These are phyloP conservation scores for Gymnopilus dilepis DNA, from an alignment of 768 basidiomycete genomes.

Conservation along the genomic window DNA sequence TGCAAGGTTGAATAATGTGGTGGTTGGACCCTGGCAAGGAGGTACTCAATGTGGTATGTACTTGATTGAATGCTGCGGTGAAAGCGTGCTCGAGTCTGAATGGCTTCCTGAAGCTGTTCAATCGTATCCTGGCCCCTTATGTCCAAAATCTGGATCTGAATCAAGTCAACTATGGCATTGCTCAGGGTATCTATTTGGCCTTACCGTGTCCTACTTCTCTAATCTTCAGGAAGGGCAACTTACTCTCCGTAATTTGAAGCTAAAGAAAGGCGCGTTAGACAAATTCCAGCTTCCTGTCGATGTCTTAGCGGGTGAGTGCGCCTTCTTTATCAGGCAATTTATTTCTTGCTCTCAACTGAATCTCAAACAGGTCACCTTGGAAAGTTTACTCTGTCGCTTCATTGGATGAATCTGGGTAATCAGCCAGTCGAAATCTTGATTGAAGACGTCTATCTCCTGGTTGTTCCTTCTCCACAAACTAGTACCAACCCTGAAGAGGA, in stretches of 20 bases:
- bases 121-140: slow-evolving; percentile 92
- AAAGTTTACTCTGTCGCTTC: slow-evolving; percentile 82
- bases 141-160: slow-evolving; percentile 95
- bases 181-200: slow-evolving; percentile 58
- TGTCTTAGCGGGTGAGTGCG: slow-evolving; percentile 81
- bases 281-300: slow-evolving; percentile 96
- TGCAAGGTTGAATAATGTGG: slow-evolving; percentile 58
- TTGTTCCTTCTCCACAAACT: slow-evolving; percentile 77
- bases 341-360: not conserved
- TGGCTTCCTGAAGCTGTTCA: slow-evolving; percentile 66
- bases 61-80: not conserved
- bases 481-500: slow-evolving; percentile 83
- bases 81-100: not conserved
- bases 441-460: slow-evolving; percentile 95
- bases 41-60: slow-evolving; percentile 75
- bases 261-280: slow-evolving; percentile 94
- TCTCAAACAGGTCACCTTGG: slow-evolving; percentile 75
- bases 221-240: slow-evolving; percentile 60
- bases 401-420: slow-evolving; percentile 89
- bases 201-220: slow-evolving; percentile 3
- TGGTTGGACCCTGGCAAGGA: slow-evolving; percentile 90
- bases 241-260: slow-evolving; percentile 77
- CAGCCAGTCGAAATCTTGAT: slow-evolving; percentile 90
- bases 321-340: not conserved
- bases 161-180: slow-evolving; percentile 93